phyloP scores from a whole-genome alignment of 208 protist species.

The Spironucleus salmonicida region DNA sequence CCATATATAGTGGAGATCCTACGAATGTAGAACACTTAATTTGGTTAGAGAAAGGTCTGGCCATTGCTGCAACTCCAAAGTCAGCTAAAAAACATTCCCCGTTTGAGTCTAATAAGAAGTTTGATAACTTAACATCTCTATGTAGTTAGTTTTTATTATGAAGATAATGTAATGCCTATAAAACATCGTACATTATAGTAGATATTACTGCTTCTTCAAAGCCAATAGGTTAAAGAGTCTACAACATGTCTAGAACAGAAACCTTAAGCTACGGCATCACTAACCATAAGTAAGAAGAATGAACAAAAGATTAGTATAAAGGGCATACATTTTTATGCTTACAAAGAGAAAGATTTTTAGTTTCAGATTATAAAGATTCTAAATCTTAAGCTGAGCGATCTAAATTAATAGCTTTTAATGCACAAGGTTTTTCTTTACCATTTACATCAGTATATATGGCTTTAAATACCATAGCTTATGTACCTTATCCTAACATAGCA shows the following conservation, averaged over 20 bases:
- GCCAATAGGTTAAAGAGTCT: neutral
- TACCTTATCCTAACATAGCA: neutral
- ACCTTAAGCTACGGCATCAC: neutral
- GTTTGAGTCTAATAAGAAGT: neutral
- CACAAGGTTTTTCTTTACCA: neutral
- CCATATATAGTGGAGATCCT: constrained; percentile 20
- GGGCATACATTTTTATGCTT: neutral
- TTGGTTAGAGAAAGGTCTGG: neutral
- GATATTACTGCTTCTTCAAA: neutral
- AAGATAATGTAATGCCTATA: neutral
- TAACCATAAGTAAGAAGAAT: neutral
- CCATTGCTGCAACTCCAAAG: neutral
- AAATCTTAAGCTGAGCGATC: neutral
- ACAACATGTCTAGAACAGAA: neutral
- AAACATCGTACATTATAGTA: neutral
- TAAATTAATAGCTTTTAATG: neutral
- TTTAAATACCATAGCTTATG: neutral
- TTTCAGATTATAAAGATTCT: neutral
- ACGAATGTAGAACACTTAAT: neutral
- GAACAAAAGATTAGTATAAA: neutral
- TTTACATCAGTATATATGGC: neutral
- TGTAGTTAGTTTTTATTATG: neutral
- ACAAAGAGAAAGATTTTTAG: neutral
- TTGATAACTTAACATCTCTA: constrained; percentile 5
- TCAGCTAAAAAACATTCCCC: neutral